phyloP scores from a whole-genome alignment of 2,329 filamentous ascomycete species.

The Huntiella decipiens region DNA sequence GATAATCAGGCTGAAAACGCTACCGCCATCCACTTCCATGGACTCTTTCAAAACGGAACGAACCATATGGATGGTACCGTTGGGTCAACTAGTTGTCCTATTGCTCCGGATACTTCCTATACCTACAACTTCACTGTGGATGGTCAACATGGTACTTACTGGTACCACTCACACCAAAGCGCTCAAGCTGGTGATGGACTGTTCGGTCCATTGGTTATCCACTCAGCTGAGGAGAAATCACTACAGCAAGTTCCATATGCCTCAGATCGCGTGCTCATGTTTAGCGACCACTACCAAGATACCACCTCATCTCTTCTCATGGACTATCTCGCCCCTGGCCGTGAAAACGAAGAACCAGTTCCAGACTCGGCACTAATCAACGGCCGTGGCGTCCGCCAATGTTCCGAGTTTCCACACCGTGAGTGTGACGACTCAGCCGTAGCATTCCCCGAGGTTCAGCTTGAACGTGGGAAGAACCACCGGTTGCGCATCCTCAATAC shows the following conservation, averaged over 20 bases:
- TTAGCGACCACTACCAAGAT: conserved; percentile 60
- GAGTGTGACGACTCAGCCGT: conserved; percentile 25
- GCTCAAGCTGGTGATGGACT: conserved; percentile 51
- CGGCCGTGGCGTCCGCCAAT: conserved; percentile 22
- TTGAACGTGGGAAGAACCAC: conserved; percentile 38
- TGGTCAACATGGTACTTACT: conserved; percentile 29
- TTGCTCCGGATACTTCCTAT: conserved; percentile 42
- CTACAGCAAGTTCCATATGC: conserved; percentile 15
- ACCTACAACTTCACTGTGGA: conserved; percentile 49
- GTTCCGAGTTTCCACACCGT: conserved; percentile 20
- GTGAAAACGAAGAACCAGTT: conserved; percentile 43
- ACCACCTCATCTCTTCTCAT: conserved; percentile 29
- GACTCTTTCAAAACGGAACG: conserved; percentile 58
- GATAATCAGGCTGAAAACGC: conserved; percentile 47
- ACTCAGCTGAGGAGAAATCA: conserved; percentile 28
- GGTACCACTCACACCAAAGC: conserved; percentile 48
- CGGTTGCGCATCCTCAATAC: conserved; percentile 51
- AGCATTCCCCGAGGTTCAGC: conserved; percentile 23
- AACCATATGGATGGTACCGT: conserved; percentile 54
- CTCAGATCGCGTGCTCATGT: conserved; percentile 40
- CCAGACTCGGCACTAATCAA: conserved; percentile 48
- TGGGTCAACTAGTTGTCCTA: conserved; percentile 47
- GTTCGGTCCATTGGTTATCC: conserved; percentile 46
- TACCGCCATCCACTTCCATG: conserved; percentile 58
- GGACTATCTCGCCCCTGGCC: conserved; percentile 33